Evolutionary conservation across 2,329 filamentous ascomycete species (phyloP).

Genomic region (Diaporthe destruens): DNA sequence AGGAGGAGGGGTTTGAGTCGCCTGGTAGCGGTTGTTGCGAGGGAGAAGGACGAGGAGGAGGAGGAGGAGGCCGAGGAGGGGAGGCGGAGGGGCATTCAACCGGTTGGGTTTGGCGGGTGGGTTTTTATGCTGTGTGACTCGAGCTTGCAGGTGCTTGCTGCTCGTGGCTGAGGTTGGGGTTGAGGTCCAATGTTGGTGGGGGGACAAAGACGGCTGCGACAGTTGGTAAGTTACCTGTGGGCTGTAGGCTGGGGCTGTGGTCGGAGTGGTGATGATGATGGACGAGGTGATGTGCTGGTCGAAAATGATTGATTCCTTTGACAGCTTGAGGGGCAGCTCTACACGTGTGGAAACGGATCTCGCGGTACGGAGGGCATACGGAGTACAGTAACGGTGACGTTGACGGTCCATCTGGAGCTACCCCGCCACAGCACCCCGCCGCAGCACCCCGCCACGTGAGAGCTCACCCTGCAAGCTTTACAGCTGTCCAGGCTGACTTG

Average conservation of each 20-base stretch:
- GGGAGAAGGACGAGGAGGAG: not conserved
- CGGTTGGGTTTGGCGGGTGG: not conserved
- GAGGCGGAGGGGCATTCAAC: conserved; percentile 29
- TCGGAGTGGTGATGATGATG: not conserved
- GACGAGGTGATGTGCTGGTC: not conserved
- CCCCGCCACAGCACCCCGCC: conserved; percentile 24
- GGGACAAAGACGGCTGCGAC: too few species aligned
- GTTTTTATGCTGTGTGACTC: not conserved
- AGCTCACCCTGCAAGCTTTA: not conserved
- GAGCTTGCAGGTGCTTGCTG: not conserved
- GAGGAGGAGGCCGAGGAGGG: not conserved
- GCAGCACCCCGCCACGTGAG: too few species aligned
- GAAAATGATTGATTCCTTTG: not conserved
- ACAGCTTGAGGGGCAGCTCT: too few species aligned
- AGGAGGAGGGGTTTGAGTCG: conserved; percentile 31
- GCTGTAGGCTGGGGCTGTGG: too few species aligned
- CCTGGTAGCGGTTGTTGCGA: conserved; percentile 23
- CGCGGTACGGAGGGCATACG: not conserved
- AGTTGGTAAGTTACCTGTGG: not conserved
- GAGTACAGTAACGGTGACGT: conserved; percentile 28
- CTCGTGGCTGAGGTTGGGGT: not conserved
- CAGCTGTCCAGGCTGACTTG: not conserved
- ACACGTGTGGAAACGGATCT: too few species aligned
- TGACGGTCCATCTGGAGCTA: not conserved
- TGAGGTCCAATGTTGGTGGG: too few species aligned